Evolutionary conservation across 2,329 filamentous ascomycete genomes (phyloP).

Genomic region (Alternaria angustiovoidea): DNA sequence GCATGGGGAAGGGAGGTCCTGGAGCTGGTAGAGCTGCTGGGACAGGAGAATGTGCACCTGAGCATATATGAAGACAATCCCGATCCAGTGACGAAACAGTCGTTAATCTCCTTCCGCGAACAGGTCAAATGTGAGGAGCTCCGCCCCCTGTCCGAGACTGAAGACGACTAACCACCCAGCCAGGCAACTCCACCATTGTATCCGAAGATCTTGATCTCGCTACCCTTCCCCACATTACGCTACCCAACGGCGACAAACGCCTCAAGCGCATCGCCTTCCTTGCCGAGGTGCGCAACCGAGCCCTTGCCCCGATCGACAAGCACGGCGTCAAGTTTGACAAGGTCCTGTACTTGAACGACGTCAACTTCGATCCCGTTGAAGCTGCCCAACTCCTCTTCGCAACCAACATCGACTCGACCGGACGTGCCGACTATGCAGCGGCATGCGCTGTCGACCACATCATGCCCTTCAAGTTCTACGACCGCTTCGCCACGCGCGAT

Average conservation of each 20-base stretch:
- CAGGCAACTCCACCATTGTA: constrained; percentile 61
- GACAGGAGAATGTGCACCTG: constrained; percentile 72
- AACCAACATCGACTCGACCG: constrained; percentile 63
- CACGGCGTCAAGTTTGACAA: constrained; percentile 65
- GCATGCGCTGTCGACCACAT: constrained; percentile 77
- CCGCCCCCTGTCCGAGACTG: neutral
- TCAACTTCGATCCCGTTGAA: constrained; percentile 67
- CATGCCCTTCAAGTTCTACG: constrained; percentile 73
- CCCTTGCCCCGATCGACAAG: constrained; percentile 68
- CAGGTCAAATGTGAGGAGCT: constrained; percentile 54
- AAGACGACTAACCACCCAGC: constrained; percentile 21
- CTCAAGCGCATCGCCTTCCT: constrained; percentile 78
- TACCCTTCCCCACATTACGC: constrained; percentile 65
- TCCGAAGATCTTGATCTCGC: constrained; percentile 66
- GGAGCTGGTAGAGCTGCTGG: constrained; percentile 70
- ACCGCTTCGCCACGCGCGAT: constrained; percentile 76
- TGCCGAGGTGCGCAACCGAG: constrained; percentile 75
- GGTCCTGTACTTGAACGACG: constrained; percentile 71
- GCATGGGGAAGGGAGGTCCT: constrained; percentile 70
- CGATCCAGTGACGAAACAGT: constrained; percentile 62
- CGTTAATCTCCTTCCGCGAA: constrained; percentile 63
- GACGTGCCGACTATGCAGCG: constrained; percentile 66
- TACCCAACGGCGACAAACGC: constrained; percentile 69
- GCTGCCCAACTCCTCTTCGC: constrained; percentile 70
- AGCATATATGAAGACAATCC: constrained; percentile 79